Evolutionary conservation across 2,329 filamentous ascomycete species (phyloP).

Genomic region (Aplosporella prunicola): DNA sequence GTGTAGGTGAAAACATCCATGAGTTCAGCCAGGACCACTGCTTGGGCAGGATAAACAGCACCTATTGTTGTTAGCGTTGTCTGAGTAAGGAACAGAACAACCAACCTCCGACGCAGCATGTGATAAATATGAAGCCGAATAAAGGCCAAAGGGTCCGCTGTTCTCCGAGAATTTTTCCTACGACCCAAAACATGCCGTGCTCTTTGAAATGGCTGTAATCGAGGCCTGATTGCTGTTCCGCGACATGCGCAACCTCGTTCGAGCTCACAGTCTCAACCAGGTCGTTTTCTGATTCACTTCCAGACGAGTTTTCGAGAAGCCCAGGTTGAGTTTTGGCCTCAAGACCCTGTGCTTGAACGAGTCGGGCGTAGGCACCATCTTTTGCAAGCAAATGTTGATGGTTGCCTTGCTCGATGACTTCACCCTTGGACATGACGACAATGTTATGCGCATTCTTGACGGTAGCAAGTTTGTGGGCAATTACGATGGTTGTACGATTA

Average conservation of each 20-base stretch:
- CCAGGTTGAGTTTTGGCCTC: no score
- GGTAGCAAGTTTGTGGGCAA: slow-evolving; percentile 89
- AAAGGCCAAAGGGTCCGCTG: slow-evolving; percentile 13
- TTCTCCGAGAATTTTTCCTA: neutral
- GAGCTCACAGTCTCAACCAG: no score
- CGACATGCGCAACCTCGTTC: no score
- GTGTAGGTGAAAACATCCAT: slow-evolving; percentile 37
- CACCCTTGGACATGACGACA: slow-evolving; percentile 77
- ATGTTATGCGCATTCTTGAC: slow-evolving; percentile 94
- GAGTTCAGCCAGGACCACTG: slow-evolving; percentile 41
- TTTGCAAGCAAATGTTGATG: slow-evolving; percentile 68
- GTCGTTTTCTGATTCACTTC: no score
- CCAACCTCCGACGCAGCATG: slow-evolving; percentile 40
- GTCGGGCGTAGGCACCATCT: slow-evolving; percentile 36
- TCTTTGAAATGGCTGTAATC: slow-evolving; percentile 5
- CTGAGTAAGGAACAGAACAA: slow-evolving; percentile 36
- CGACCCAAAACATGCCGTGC: neutral
- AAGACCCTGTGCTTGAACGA: slow-evolving; percentile 26
- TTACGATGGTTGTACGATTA: slow-evolving; percentile 88
- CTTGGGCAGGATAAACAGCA: slow-evolving; percentile 39
- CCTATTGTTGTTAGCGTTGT: slow-evolving; percentile 20
- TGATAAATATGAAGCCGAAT: slow-evolving; percentile 15
- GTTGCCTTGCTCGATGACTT: slow-evolving; percentile 82
- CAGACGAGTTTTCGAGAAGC: no score
- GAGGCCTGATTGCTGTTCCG: neutral